Conservation (phyloP, 2,329 filamentous ascomycete genomes). For the Fusarium austroafricanum region DNA sequence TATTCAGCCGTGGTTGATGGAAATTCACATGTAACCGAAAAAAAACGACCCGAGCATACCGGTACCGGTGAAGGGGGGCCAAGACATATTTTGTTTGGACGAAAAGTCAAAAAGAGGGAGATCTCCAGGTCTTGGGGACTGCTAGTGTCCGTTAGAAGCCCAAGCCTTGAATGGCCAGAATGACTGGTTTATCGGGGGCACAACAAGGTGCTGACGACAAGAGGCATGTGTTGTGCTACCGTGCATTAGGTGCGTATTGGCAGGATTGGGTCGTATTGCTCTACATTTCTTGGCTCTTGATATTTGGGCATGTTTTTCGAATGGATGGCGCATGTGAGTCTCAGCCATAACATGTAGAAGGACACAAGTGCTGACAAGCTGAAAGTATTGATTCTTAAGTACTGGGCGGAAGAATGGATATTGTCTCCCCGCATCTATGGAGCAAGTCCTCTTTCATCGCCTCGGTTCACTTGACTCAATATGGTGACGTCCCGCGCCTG, state of each 20-base stretch:
- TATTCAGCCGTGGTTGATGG: conserved; percentile 16
- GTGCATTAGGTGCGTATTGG: conserved; percentile 6
- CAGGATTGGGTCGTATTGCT: background rate
- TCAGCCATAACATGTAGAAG: background rate
- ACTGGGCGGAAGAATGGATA: too few species aligned
- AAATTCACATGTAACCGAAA: conserved; percentile 47
- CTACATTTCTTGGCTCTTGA: conserved; percentile 10
- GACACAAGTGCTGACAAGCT: conserved; percentile 22
- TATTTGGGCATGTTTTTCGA: background rate
- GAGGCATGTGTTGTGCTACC: conserved; percentile 9
- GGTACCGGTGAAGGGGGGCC: background rate
- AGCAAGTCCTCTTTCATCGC: conserved; percentile 8
- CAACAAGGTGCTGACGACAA: conserved; percentile 35
- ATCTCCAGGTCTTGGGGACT: conserved; percentile 22
- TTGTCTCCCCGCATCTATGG: background rate
- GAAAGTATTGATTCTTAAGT: background rate
- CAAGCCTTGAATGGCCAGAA: background rate
- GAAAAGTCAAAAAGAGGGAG: conserved; percentile 1
- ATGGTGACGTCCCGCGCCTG: conserved; percentile 24
- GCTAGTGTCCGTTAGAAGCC: conserved; percentile 15
- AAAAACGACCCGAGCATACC: conserved; percentile 13
- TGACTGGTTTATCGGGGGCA: background rate
- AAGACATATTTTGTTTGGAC: conserved; percentile 23
- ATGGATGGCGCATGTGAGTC: conserved; percentile 20
- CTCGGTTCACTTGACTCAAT: conserved; percentile 41